Base-by-base conservation (phyloP, 495 filamentous ascomycete genomes). In the Talaromyces thailandensis region DNA sequence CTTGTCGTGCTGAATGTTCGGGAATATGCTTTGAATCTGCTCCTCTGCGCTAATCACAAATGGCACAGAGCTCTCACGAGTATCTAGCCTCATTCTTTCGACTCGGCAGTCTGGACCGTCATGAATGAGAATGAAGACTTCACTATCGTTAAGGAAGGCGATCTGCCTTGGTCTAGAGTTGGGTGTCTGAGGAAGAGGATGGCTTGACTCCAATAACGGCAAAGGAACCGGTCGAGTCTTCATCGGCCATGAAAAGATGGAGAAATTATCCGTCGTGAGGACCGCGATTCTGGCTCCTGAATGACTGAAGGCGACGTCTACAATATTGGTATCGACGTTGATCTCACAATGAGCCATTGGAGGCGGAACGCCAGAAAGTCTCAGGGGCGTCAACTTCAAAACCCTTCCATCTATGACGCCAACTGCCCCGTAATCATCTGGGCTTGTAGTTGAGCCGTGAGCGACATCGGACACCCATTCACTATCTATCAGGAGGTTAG, bases 301-400 rank as follows among this genome's bases (percentile, higher is more conserved):
- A 28, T 79, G 77, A 66, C 84, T 86, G 64, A 96, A 85, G 4
- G 89, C 86, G 56, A 92, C 83, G 70, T 97, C 92, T 60, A 89
- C 75, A 8, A 82, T 79, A 58, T 86, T 87, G 3, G 81, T 81
- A 45, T 81, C 78, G 29, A 91, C 68, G 24, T 75, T 64, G 55
- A 97, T 67, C 64, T 96, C 91, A 66, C 86, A 86, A 60, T 93
- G 79, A 16, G 93, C 84, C 91, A 97, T 96, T 32, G 94, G 94
- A 37, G 94, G 94, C 43, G 94, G 94, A 16, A 95, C 82, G 66
- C 93, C 96, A 45, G 91, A 87, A 55, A 86, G 77, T 63, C 89
- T 80, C 67, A 98, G 79, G 4, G 95, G 90, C 5, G 94, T 97
- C 56, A 98, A 71, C 69, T 95, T 95, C 60, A 97, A 78, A 23